Conservation (phyloP, 1,284 basidiomycete genomes). For the Schizopora paradoxa region DNA sequence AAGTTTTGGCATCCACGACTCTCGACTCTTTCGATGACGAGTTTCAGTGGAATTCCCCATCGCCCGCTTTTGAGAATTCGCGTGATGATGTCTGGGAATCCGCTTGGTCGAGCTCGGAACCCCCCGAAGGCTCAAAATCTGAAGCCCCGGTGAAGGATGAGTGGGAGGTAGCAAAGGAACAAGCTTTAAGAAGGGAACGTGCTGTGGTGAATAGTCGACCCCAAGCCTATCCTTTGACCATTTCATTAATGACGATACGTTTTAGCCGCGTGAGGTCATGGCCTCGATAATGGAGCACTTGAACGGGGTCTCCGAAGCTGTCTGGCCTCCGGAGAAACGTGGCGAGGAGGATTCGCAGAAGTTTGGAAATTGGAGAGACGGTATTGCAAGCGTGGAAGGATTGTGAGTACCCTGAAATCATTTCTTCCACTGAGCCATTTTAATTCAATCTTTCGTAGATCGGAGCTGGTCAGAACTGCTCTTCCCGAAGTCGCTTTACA, state of each 20-base stretch:
- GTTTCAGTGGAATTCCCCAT: constrained; percentile 36
- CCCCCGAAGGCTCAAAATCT: constrained; percentile 16
- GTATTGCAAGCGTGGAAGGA: constrained; percentile 42
- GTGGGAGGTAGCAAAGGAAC: constrained; percentile 59
- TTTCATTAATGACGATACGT: constrained; percentile 14
- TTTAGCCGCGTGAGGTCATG: constrained; percentile 63
- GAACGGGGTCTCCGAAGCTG: constrained; percentile 41
- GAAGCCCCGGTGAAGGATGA: constrained; percentile 40
- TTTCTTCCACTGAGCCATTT: not conserved
- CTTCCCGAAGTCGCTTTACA: constrained; percentile 35
- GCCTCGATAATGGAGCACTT: constrained; percentile 48
- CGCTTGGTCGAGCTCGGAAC: constrained; percentile 31
- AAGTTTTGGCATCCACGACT: too few relatives aligned
- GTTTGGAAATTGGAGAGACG: constrained; percentile 35
- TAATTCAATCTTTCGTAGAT: constrained; percentile 29
- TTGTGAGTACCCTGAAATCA: constrained; percentile 44
- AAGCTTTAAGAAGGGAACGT: constrained; percentile 53
- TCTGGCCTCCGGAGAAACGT: constrained; percentile 40
- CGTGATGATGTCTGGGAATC: constrained; percentile 45
- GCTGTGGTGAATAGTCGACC: constrained; percentile 54
- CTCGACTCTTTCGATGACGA: constrained; percentile 16
- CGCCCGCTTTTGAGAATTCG: constrained; percentile 29
- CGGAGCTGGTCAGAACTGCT: constrained; percentile 37
- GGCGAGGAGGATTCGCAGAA: constrained; percentile 22
- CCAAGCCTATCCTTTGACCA: too few relatives aligned